phyloP scores from a whole-genome alignment of 306 rosid genomes.

The Quercus ilex region DNA sequence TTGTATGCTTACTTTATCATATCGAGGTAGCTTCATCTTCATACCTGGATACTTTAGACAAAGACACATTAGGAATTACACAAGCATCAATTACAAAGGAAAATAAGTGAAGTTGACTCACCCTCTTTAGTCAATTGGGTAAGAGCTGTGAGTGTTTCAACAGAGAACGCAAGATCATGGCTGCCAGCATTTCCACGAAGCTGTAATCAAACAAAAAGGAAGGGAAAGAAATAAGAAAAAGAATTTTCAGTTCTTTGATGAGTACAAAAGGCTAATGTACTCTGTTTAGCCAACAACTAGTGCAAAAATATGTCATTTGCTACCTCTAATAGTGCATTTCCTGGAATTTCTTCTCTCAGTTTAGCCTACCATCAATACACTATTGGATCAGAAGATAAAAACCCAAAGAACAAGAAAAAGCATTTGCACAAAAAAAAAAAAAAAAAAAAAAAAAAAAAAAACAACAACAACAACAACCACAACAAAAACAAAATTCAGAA shows the following conservation, averaged over 20 bases:
- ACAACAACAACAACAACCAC: background rate
- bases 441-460: background rate
- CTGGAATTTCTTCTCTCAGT: constrained; percentile 70
- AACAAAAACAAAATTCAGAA: constrained; percentile 9
- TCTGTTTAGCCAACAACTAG: background rate
- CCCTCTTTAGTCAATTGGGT: constrained; percentile 74
- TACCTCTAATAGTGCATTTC: constrained; percentile 92
- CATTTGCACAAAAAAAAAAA: background rate
- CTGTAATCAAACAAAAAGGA: constrained; percentile 32
- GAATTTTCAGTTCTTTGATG: constrained; percentile 2
- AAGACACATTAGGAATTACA: constrained; percentile 22
- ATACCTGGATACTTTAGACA: constrained; percentile 51
- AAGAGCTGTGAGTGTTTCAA: constrained; percentile 63
- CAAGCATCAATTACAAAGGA: constrained; percentile 3
- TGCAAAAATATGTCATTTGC: constrained; percentile 5
- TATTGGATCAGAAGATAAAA: constrained; percentile 25
- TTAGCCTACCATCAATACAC: constrained; percentile 50
- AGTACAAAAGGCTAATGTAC: background rate
- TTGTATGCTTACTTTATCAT: constrained; percentile 69
- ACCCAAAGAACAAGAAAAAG: constrained; percentile 1
- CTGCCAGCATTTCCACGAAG: constrained; percentile 93
- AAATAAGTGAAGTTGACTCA: constrained; percentile 26
- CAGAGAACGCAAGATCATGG: constrained; percentile 79
- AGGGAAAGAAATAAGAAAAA: background rate
- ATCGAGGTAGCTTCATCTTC: constrained; percentile 87